Evolutionary conservation across 805 yeast genomes (phyloP).

Genomic region (Lachancea nothofagi): DNA sequence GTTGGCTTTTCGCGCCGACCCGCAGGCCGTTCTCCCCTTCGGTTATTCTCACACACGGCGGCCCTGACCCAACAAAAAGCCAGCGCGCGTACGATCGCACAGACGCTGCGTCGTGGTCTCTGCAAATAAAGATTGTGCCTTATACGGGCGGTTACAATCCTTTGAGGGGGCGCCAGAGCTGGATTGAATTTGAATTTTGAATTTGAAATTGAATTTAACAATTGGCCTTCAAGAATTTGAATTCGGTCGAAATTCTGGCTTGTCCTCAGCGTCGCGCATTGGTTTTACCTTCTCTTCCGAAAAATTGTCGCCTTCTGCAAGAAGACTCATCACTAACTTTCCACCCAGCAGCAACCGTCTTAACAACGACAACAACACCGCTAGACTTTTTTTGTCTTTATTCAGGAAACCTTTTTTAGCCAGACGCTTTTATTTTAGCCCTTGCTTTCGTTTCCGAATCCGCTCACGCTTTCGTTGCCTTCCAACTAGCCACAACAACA

Average conservation of each 20-base stretch:
- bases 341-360: neutral
- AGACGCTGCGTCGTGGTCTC: neutral
- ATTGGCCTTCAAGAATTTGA: too few species aligned
- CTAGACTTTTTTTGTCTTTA: constrained; percentile 1
- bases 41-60: neutral
- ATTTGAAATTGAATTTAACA: too few species aligned
- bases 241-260: too few species aligned
- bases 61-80: neutral
- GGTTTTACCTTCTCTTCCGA: neutral
- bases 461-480: neutral
- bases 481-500: neutral
- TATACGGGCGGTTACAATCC: too few species aligned
- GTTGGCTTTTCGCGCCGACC: too few species aligned
- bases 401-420: neutral
- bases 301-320: too few species aligned
- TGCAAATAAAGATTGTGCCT: too few species aligned
- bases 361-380: neutral
- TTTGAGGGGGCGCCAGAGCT: too few species aligned
- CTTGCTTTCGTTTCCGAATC: too few species aligned
- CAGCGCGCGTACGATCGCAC: neutral
- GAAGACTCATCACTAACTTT: constrained; percentile 1
- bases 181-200: too few species aligned
- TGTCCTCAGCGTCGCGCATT: too few species aligned
- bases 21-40: neutral
- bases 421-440: neutral